Base-by-base conservation (phyloP, 345 rosid genomes). In the Aurinia saxatilis region DNA sequence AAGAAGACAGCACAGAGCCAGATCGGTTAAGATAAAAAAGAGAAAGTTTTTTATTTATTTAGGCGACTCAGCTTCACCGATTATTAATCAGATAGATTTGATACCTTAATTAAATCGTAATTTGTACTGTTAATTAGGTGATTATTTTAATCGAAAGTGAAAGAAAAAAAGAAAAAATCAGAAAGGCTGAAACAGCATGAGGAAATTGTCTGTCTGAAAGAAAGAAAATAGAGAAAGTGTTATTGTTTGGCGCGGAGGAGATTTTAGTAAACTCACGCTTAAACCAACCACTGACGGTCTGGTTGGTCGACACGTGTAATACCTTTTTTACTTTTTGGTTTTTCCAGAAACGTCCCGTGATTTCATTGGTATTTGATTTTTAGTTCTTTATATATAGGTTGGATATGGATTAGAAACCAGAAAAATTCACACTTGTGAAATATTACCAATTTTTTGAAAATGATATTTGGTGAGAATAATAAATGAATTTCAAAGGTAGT, bases 131-230 rank as follows among this genome's bases (percentile, higher is more conserved):
- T 51, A 30, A 46, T 70, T 30, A 38, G 19, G 19, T 10, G 46
- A 48, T 41, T 54, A 61, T 10, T 17, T 6, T 50, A 41, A 1
- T 41, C 21, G 12, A 7, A 23, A 39, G 12, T 6, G 1, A 21
- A 35, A 68, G 2, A 44, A 36, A 34, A 3, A 17, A 7, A 13
- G 1, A 34, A 33, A 46, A 33, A 25, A 31, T 57, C 50, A 66
- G 57, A 64, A 71, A 71, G 62, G 75, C 42, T 64, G 69, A 31
- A 63, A 63, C 44, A 62, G 16, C 74, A 55, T 56, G 74, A 62
- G 68, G 29, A 50, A 10, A 4, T 48, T 47, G 71, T 66, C 63
- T 45, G 38, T 14, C 19, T 39, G 48, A n/a, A n/a, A n/a, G n/a
- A n/a, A n/a, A n/a, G n/a, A 53, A 10, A 35, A 15, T 13, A 23